Percentiles rank a stretch among this genome's conserved stretches.
phyloP scores from a whole-genome alignment of 1,139 yeast genomes.

The Saccharomyces hybrid region DNA sequence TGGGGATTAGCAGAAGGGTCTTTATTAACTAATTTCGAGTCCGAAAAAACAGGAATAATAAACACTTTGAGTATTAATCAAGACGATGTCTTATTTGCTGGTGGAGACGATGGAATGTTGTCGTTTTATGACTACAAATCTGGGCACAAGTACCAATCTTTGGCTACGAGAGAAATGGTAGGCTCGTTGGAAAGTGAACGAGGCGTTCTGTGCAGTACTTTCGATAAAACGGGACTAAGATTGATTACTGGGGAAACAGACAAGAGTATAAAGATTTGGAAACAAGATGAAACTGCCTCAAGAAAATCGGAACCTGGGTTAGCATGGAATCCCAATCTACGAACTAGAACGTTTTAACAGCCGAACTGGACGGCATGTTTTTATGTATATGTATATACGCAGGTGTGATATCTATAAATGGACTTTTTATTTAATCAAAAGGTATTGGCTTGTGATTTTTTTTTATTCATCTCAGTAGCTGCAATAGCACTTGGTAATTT shows the following conservation, averaged over 20 bases:
- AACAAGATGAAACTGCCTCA: slow-evolving; percentile 44
- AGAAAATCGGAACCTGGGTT: slow-evolving; percentile 42
- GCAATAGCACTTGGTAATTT: slow-evolving; percentile 94
- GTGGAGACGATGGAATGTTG: slow-evolving; percentile 76
- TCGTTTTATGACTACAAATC: slow-evolving; percentile 71
- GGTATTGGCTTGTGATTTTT: slow-evolving; percentile 49
- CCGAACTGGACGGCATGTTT: background rate
- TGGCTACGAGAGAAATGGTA: slow-evolving; percentile 50
- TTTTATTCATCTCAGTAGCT: slow-evolving; percentile 53
- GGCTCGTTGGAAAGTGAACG: slow-evolving; percentile 63
- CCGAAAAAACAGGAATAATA: slow-evolving; percentile 47
- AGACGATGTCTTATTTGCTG: slow-evolving; percentile 67
- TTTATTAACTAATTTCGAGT: slow-evolving; percentile 48
- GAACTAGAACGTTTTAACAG: slow-evolving; percentile 24
- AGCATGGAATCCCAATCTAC: slow-evolving; percentile 38
- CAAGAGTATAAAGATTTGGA: slow-evolving; percentile 84
- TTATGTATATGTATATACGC: background rate
- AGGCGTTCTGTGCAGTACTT: slow-evolving; percentile 64
- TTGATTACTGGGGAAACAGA: slow-evolving; percentile 85
- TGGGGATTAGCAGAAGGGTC: slow-evolving; percentile 80
- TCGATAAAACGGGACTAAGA: slow-evolving; percentile 75
- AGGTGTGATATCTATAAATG: background rate
- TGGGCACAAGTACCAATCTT: slow-evolving; percentile 55
- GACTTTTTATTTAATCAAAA: slow-evolving; percentile 46
- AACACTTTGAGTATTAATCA: slow-evolving; percentile 63